Percentiles rank a stretch among this genome's conserved stretches.
phyloP scores from a whole-genome alignment of 768 basidiomycete genomes.

The Termitomyces sp. region DNA sequence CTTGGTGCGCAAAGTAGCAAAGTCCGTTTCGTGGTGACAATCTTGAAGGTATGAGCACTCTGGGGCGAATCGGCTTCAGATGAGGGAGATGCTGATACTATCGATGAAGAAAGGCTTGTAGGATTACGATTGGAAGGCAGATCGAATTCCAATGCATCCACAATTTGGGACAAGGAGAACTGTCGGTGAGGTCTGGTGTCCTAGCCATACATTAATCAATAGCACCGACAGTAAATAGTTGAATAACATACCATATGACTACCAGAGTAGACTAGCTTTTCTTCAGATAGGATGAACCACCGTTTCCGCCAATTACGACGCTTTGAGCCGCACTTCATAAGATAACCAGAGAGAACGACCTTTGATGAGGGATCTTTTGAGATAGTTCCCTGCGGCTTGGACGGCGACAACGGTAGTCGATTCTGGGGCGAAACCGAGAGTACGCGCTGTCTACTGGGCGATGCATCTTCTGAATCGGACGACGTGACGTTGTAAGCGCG shows the following conservation, averaged over 20 bases:
- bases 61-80: constrained; percentile 42
- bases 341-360: constrained; percentile 81
- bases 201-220: constrained; percentile 37
- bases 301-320: constrained; percentile 94
- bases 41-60: constrained; percentile 79
- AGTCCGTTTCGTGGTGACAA: constrained; percentile 91
- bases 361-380: constrained; percentile 61
- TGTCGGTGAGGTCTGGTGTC: constrained; percentile 87
- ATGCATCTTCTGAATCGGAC: constrained; percentile 77
- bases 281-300: constrained; percentile 93
- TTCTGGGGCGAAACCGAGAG: constrained; percentile 45
- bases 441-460: constrained; percentile 40
- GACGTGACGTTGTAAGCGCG: constrained; percentile 58
- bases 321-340: constrained; percentile 95
- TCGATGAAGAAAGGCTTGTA: constrained; percentile 28
- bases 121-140: constrained; percentile 52
- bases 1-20: constrained; percentile 88
- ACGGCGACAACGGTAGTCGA: constrained; percentile 42
- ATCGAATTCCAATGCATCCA: constrained; percentile 91
- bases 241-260: constrained; percentile 85
- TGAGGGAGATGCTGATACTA: constrained; percentile 26
- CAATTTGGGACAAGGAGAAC: constrained; percentile 79
- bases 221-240: not conserved
- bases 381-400: constrained; percentile 30
- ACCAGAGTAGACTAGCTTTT: constrained; percentile 82